Conservation (phyloP, 306 rosid genomes). For the Coriaria nepalensis region DNA sequence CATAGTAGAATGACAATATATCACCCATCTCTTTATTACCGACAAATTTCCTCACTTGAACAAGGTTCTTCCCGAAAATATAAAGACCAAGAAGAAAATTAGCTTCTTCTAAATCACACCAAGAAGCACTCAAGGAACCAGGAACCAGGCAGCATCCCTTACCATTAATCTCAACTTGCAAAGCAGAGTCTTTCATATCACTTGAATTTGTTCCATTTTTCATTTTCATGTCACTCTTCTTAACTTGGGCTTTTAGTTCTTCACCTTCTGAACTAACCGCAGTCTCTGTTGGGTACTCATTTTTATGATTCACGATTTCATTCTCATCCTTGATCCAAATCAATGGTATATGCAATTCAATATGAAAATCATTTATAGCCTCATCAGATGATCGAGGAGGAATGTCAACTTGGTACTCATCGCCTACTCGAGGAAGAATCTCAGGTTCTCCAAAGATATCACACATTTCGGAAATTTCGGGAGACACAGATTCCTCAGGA, state of each 20-base stretch:
- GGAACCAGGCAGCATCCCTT: slow-evolving; percentile 42
- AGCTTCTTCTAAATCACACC: slow-evolving; percentile 59
- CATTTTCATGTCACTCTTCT: slow-evolving; percentile 14
- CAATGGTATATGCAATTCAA: slow-evolving; percentile 48
- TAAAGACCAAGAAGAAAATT: slow-evolving; percentile 70
- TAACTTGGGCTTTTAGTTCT: slow-evolving; percentile 19
- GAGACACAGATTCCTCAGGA: slow-evolving; percentile 34
- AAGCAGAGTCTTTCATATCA: slow-evolving; percentile 18
- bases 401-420: slow-evolving; percentile 54
- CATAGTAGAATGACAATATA: slow-evolving; percentile 72
- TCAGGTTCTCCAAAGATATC: slow-evolving; percentile 50
- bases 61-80: slow-evolving; percentile 75
- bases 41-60: slow-evolving; percentile 50
- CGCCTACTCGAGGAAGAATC: slow-evolving; percentile 59
- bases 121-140: slow-evolving; percentile 32
- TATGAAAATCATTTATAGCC: slow-evolving; percentile 24
- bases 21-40: slow-evolving; percentile 60
- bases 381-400: slow-evolving; percentile 32
- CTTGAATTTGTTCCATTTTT: slow-evolving; percentile 15
- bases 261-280: slow-evolving; percentile 16
- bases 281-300: slow-evolving; percentile 18
- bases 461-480: slow-evolving; percentile 30
- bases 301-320: slow-evolving; percentile 16
- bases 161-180: slow-evolving; percentile 21
- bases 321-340: slow-evolving; percentile 36